Conservation (phyloP, 2,329 filamentous ascomycete species). For the Zymoseptoria crescenta region DNA sequence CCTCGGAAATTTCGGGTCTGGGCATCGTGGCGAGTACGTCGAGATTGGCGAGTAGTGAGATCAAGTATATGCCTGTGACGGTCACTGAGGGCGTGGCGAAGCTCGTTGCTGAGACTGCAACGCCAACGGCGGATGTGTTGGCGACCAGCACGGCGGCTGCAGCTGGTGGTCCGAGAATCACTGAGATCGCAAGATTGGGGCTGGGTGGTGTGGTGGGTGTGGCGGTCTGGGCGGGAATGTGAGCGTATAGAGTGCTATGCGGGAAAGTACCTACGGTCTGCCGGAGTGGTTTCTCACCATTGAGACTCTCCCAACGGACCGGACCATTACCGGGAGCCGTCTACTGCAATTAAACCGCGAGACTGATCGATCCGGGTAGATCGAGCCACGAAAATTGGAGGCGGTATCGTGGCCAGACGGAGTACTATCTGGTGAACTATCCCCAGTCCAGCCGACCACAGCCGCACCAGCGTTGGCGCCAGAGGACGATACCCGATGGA, state of each 20-base stretch:
- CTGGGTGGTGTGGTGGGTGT: slow-evolving; percentile 8
- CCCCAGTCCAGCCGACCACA: too few species aligned
- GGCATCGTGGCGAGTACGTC: slow-evolving; percentile 23
- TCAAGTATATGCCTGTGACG: slow-evolving; percentile 22
- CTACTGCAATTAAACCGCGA: too few species aligned
- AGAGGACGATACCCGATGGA: too few species aligned
- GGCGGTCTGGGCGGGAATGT: slow-evolving; percentile 10
- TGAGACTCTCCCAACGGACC: background rate
- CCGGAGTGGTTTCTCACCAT: too few species aligned
- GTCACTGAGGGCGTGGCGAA: slow-evolving; percentile 24
- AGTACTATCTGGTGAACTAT: too few species aligned
- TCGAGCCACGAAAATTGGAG: too few species aligned
- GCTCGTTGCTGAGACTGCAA: slow-evolving; percentile 10
- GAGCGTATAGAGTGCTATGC: background rate
- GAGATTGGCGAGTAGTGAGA: slow-evolving; percentile 21
- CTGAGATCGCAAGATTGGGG: slow-evolving; percentile 5
- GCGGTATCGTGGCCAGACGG: too few species aligned
- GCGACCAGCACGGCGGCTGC: slow-evolving; percentile 7
- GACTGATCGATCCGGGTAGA: too few species aligned
- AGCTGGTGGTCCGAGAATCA: slow-evolving; percentile 8
- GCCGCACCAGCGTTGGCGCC: too few species aligned
- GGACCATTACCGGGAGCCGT: too few species aligned
- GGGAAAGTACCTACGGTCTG: too few species aligned
- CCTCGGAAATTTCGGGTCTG: slow-evolving; percentile 16
- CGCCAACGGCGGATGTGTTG: slow-evolving; percentile 5